A percentile compares a stretch with the other conserved stretches of the same genome.
Conservation (phyloP, 2,329 filamentous ascomycete genomes). For the Aspergillus spinulosporus region DNA sequence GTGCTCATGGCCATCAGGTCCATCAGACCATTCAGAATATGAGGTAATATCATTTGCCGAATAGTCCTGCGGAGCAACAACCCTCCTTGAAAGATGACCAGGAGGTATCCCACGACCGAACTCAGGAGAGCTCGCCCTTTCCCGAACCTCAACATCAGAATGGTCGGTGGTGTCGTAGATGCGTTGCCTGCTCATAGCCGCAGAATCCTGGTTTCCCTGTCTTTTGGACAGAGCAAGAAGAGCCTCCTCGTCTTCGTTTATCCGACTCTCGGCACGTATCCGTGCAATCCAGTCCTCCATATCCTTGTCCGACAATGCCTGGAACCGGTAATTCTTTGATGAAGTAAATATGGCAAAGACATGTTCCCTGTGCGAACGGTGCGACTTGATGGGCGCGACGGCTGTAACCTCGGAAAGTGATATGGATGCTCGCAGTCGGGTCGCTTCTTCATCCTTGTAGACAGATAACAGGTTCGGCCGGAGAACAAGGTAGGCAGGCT, state of each 20-base stretch:
- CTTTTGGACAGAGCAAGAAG: slow-evolving; percentile 55
- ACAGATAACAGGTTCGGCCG: slow-evolving; percentile 87
- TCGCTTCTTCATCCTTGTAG: slow-evolving; percentile 89
- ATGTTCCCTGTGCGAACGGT: slow-evolving; percentile 80
- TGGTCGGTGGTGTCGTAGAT: slow-evolving; percentile 45
- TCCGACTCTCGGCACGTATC: slow-evolving; percentile 75
- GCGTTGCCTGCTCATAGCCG: slow-evolving; percentile 30
- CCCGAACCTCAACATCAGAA: slow-evolving; percentile 41
- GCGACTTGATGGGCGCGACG: slow-evolving; percentile 82
- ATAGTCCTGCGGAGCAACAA: slow-evolving; percentile 53
- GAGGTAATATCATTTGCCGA: slow-evolving; percentile 70
- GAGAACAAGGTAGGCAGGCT: slow-evolving; percentile 82
- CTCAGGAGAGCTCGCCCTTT: slow-evolving; percentile 39
- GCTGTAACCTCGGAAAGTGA: slow-evolving; percentile 87
- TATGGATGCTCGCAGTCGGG: slow-evolving; percentile 84
- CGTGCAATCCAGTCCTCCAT: slow-evolving; percentile 82
- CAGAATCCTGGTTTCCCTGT: slow-evolving; percentile 23
- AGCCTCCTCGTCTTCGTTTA: slow-evolving; percentile 86
- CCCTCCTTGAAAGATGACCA: slow-evolving; percentile 27
- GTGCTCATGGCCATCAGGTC: slow-evolving; percentile 30
- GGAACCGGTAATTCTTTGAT: slow-evolving; percentile 86
- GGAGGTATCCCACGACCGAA: slow-evolving; percentile 32
- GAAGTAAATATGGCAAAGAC: slow-evolving; percentile 93
- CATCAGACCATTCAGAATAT: slow-evolving; percentile 83
- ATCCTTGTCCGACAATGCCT: slow-evolving; percentile 71